phyloP scores from a whole-genome alignment of 2,329 filamentous ascomycete genomes.

The Phialophora macrospora region DNA sequence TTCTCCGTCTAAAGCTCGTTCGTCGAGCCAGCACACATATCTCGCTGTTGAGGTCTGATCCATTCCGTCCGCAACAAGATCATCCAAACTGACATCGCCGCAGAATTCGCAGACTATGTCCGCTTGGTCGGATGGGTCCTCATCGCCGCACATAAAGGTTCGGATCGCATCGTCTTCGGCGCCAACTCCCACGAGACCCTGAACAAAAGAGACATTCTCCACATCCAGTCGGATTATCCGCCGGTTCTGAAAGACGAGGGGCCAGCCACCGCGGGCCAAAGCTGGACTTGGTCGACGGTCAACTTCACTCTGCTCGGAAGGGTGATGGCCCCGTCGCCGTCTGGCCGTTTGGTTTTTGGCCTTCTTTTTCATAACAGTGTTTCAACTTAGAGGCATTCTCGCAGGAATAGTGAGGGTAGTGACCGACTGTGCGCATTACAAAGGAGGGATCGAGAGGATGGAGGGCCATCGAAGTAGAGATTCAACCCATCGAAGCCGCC shows the following conservation, averaged over 20 bases:
- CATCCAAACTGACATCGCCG: not conserved
- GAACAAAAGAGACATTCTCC: not conserved
- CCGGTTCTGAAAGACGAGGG: not conserved
- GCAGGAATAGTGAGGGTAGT: not conserved
- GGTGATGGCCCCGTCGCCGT: not conserved
- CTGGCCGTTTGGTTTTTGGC: not conserved
- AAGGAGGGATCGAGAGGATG: too few relatives aligned
- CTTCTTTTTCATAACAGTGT: not conserved
- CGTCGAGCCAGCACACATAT: slow-evolving; percentile 17
- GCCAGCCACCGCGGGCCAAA: not conserved
- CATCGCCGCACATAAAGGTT: not conserved
- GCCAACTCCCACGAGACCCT: not conserved
- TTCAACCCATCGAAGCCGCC: too few relatives aligned
- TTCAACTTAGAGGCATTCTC: not conserved
- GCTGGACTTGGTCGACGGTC: not conserved
- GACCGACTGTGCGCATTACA: too few relatives aligned
- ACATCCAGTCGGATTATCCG: not conserved
- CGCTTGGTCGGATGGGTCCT: not conserved
- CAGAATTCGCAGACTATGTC: not conserved
- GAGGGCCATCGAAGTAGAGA: too few relatives aligned
- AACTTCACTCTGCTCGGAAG: not conserved
- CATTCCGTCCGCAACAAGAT: not conserved
- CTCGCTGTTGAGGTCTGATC: not conserved
- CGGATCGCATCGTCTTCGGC: not conserved
- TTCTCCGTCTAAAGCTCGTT: not conserved